A percentile compares a stretch with the other conserved stretches of the same genome.
Conservation (phyloP, 139 green algal genomes). For the Tetraselmis striata region DNA sequence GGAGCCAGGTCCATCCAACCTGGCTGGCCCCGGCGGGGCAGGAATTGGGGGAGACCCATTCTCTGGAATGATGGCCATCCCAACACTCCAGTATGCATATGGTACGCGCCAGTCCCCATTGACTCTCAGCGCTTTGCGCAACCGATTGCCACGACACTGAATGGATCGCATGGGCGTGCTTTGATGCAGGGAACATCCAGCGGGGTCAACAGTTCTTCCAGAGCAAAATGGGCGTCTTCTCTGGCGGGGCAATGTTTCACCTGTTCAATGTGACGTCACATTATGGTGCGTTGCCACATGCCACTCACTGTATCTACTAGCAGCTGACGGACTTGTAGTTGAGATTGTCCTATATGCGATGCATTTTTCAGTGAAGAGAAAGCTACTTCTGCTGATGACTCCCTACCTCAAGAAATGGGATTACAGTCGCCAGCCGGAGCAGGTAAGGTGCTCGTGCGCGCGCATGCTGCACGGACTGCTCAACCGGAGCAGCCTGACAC, state of each 20-base stretch:
- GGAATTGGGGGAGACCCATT: background rate
- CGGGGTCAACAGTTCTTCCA: constrained; percentile 18
- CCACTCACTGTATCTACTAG: background rate
- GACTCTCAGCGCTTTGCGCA: background rate
- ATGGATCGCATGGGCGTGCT: background rate
- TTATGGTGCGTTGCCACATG: constrained; percentile 57
- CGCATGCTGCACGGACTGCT: background rate
- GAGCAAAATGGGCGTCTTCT: constrained; percentile 63
- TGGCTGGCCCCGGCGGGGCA: background rate
- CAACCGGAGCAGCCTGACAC: too few relatives aligned
- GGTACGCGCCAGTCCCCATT: too few relatives aligned
- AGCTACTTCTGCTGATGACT: constrained; percentile 85
- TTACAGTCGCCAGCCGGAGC: constrained; percentile 68
- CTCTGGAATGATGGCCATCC: background rate
- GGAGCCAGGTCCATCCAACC: too few relatives aligned
- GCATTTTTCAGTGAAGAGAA: constrained; percentile 61
- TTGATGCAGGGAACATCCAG: background rate
- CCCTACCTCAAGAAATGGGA: constrained; percentile 87
- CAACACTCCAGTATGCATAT: background rate
- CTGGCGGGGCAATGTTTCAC: constrained; percentile 64
- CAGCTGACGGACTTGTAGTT: background rate
- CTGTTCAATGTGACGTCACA: constrained; percentile 79
- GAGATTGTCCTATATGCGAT: background rate
- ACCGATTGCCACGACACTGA: background rate
- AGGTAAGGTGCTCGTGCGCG: constrained; percentile 32